Evolutionary conservation across 768 basidiomycete species (phyloP), one percentile per base, ranked within the genome.

Genomic region (Macrolepiota albuminosa): DNA sequence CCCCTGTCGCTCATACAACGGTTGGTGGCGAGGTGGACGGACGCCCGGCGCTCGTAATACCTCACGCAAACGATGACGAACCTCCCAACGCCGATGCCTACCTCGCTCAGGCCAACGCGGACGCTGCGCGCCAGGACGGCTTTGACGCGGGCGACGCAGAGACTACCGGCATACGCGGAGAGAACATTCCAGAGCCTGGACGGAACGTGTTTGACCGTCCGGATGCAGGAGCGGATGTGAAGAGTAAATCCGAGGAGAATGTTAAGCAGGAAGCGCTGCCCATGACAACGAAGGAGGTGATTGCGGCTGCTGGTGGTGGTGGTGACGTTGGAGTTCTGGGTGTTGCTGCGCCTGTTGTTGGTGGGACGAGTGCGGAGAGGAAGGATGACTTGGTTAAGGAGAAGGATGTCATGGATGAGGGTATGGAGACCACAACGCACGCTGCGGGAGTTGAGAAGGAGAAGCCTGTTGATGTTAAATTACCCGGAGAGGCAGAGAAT

Each of bases 111-210:
- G 10, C 26, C 16, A 31, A 50, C 18, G 54, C 47, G 29, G 66
- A 16, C 55, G 61, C 26, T 46, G 61, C 29, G 43, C 62, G 54
- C 9, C 43, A 56, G 21, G 58, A 66, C 13, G 53, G 49, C 10
- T 55, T 9, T 4, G 49, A 63, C 31, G 61, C 54, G 6, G 67
- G 52, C 16, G 65, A 64, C 64, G 40, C 54, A 59, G 31, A 60
- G 66, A 55, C 63, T 63, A 75, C 45, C 61, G 71, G 46, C 65
- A 70, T 57, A 75, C 83, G 14, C 69, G 75, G 78, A 13, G 72
- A 77, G 24, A 83, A 81, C 11, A 81, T 83, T 57, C 74, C 88
- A 0, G 90, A 90, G 64, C 91, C 92, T 0, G 91, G 92, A 0
- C 78, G 73, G 16, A 86, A 93, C 68, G 78, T 92, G 59, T 93